Percentiles rank a stretch among this genome's conserved stretches.
Evolutionary conservation across 163 green algal genomes (phyloP).

Genomic region (Prototheca stagnorum): DNA sequence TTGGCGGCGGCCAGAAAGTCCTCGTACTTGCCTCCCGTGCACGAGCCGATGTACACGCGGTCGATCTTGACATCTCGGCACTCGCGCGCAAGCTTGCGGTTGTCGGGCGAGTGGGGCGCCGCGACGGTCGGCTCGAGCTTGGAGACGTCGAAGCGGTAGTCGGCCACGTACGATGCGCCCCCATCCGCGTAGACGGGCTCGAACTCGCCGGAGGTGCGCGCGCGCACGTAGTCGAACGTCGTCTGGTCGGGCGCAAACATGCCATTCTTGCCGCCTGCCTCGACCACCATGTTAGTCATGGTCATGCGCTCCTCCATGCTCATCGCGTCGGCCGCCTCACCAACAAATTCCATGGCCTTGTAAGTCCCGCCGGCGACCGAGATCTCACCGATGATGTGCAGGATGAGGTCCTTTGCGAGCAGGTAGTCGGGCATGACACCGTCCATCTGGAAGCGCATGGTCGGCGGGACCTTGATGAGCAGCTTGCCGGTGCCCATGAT

Average conservation of each 20-base stretch:
- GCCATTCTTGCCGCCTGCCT: slow-evolving; percentile 88
- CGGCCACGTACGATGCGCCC: slow-evolving; percentile 33
- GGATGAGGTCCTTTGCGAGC: slow-evolving; percentile 73
- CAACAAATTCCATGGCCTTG: slow-evolving; percentile 88
- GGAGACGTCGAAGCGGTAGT: slow-evolving; percentile 73
- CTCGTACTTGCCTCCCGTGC: slow-evolving; percentile 87
- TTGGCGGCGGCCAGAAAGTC: slow-evolving; percentile 83
- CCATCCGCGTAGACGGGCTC: slow-evolving; percentile 65
- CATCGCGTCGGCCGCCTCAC: slow-evolving; percentile 55
- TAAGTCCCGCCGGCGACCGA: slow-evolving; percentile 73
- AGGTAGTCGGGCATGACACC: slow-evolving; percentile 87
- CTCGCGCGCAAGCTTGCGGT: slow-evolving; percentile 76
- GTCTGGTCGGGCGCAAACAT: slow-evolving; percentile 76
- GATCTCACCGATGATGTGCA: slow-evolving; percentile 93
- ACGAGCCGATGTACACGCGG: slow-evolving; percentile 88
- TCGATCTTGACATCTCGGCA: slow-evolving; percentile 81
- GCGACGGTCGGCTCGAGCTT: slow-evolving; percentile 89
- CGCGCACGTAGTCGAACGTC: slow-evolving; percentile 82
- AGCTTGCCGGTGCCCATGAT: slow-evolving; percentile 94
- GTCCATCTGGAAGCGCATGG: slow-evolving; percentile 83
- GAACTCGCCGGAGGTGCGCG: slow-evolving; percentile 53
- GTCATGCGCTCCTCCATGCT: slow-evolving; percentile 97
- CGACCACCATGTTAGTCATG: slow-evolving; percentile 97
- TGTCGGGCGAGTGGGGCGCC: slow-evolving; percentile 88
- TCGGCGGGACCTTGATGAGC: slow-evolving; percentile 87